Percentiles rank a stretch among this genome's conserved stretches.
These are phyloP conservation scores for Aspergillus pseudoterreus DNA, from an alignment of 2,329 filamentous ascomycete genomes.

Conservation along the genomic window DNA sequence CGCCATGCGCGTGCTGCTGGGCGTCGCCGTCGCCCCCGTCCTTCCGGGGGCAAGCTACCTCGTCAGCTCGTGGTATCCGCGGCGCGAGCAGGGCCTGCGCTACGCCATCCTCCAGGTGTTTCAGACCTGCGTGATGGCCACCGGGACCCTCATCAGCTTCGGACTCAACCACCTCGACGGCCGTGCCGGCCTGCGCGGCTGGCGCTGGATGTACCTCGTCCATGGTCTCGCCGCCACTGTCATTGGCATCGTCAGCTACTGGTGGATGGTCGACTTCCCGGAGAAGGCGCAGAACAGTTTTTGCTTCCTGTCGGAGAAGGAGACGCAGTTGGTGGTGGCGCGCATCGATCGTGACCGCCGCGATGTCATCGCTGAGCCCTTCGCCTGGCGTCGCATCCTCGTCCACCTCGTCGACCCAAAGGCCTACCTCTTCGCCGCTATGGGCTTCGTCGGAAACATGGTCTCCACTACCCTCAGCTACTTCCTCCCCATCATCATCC, in stretches of 20 bases:
- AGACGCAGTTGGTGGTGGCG: conserved; percentile 54
- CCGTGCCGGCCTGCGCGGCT: conserved; percentile 54
- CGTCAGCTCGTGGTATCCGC: conserved; percentile 58
- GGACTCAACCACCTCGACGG: conserved; percentile 63
- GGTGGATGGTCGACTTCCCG: conserved; percentile 69
- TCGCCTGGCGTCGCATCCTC: conserved; percentile 54
- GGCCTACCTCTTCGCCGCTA: conserved; percentile 60
- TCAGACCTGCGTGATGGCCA: conserved; percentile 63
- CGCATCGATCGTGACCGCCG: conserved; percentile 60
- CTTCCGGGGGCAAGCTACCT: conserved; percentile 45
- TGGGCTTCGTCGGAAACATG: conserved; percentile 66
- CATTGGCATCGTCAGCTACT: conserved; percentile 60
- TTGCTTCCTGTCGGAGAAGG: conserved; percentile 54
- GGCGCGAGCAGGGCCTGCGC: conserved; percentile 62
- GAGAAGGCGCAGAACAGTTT: conserved; percentile 57
- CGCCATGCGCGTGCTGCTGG: conserved; percentile 61
- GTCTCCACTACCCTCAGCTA: conserved; percentile 64
- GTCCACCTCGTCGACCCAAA: conserved; percentile 58
- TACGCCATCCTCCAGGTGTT: conserved; percentile 64
- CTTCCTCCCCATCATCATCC: conserved; percentile 60
- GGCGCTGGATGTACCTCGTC: conserved; percentile 68
- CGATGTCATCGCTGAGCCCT: conserved; percentile 56
- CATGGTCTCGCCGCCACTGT: conserved; percentile 60
- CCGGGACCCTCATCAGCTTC: conserved; percentile 65
- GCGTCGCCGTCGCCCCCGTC: conserved; percentile 56